Evolutionary conservation across 371 early-diverging fungal genomes (phyloP).

Genomic region (Mortierella sp.): DNA sequence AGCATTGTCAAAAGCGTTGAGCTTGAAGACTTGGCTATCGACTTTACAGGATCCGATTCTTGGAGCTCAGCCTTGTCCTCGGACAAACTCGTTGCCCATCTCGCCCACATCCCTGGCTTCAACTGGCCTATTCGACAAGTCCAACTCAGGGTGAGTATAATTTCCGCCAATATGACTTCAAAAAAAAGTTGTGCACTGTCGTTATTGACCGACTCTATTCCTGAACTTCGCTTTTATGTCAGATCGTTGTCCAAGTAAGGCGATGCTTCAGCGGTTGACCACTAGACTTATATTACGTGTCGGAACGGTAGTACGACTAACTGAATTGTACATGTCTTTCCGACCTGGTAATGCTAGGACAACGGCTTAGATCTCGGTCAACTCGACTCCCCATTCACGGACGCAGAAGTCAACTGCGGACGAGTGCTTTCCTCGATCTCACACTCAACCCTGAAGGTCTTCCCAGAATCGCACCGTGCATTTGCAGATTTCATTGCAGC

Average conservation of each 20-base stretch:
- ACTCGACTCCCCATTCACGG: constrained; percentile 32
- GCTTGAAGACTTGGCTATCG: constrained; percentile 40
- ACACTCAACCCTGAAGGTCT: constrained; percentile 12
- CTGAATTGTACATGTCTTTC: no score
- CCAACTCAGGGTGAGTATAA: constrained; percentile 15
- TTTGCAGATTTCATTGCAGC: constrained; percentile 26
- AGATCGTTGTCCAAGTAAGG: no score
- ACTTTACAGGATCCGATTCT: constrained; percentile 36
- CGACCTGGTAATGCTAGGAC: constrained; percentile 17
- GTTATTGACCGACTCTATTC: no score
- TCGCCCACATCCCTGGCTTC: constrained; percentile 44
- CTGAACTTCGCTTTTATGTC: no score
- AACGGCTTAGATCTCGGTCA: constrained; percentile 25
- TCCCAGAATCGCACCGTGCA: constrained; percentile 9
- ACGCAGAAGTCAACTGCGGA: constrained; percentile 23
- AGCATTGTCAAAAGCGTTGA: constrained; percentile 36
- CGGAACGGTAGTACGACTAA: no score
- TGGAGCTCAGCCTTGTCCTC: constrained; percentile 33
- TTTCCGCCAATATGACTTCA: neutral
- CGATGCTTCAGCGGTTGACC: no score
- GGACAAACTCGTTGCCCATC: constrained; percentile 20
- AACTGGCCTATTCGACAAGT: constrained; percentile 42
- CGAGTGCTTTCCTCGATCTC: constrained; percentile 18
- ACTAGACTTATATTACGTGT: no score
- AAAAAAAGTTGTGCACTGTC: constrained; percentile 1